Evolutionary conservation across 495 filamentous ascomycete genomes (phyloP).

Genomic region (Cryomyces antarcticus): DNA sequence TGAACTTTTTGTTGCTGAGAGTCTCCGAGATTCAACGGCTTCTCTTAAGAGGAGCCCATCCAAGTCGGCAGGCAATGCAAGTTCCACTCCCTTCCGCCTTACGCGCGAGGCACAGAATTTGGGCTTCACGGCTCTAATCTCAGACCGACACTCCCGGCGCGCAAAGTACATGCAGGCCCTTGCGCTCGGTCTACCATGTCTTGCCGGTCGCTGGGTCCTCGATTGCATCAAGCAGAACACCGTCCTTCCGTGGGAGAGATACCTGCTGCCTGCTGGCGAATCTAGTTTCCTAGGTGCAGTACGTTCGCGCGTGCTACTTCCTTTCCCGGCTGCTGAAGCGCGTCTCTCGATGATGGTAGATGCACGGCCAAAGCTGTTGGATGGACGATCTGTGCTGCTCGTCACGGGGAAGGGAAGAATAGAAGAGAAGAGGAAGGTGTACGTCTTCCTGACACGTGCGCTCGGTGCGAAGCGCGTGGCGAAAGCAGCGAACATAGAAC

Average conservation of each 20-base stretch:
- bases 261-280: constrained; percentile 72
- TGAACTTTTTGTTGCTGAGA: constrained; percentile 47
- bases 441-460: constrained; percentile 56
- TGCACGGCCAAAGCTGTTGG: constrained; percentile 32
- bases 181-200: constrained; percentile 70
- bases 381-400: constrained; percentile 48
- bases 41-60: constrained; percentile 5
- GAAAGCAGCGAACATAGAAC: constrained; percentile 40
- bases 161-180: constrained; percentile 92
- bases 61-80: constrained; percentile 4
- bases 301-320: constrained; percentile 45
- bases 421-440: constrained; percentile 37
- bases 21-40: not conserved
- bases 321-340: constrained; percentile 35
- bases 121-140: constrained; percentile 70
- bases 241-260: constrained; percentile 55
- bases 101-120: constrained; percentile 28
- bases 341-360: constrained; percentile 5
- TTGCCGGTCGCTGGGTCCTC: constrained; percentile 60
- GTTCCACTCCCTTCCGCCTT: constrained; percentile 21
- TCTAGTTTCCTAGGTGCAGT: constrained; percentile 59
- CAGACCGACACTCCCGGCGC: constrained; percentile 70
- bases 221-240: constrained; percentile 40
- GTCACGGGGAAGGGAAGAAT: constrained; percentile 45
- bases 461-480: constrained; percentile 49